phyloP scores from a whole-genome alignment of 2,329 filamentous ascomycete species.

The Nigrospora sphaerica region DNA sequence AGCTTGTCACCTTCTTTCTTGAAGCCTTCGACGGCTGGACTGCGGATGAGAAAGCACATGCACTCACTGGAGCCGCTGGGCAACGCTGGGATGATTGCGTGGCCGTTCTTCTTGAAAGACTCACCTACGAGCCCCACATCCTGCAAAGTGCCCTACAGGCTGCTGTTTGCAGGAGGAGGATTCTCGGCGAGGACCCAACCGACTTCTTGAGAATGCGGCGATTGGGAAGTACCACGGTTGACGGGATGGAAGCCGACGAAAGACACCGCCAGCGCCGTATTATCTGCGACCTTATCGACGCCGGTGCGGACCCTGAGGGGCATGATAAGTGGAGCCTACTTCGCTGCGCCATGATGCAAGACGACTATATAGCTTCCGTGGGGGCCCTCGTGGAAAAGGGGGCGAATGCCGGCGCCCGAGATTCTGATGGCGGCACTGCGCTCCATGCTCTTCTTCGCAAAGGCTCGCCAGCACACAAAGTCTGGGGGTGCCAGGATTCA shows the following conservation, averaged over 20 bases:
- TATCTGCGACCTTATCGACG: not conserved
- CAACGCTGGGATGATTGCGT: not conserved
- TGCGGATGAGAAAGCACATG: not conserved
- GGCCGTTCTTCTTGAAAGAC: not conserved
- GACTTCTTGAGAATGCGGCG: not conserved
- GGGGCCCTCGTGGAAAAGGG: not conserved
- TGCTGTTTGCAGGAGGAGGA: not conserved
- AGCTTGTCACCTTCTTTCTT: not conserved
- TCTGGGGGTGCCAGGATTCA: not conserved
- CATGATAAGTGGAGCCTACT: not conserved
- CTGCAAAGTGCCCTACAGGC: not conserved
- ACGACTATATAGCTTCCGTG: not conserved
- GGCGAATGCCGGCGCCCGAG: not conserved
- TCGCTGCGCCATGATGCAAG: not conserved
- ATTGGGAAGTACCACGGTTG: not conserved
- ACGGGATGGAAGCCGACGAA: not conserved
- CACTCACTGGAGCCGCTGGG: not conserved
- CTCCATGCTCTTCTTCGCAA: not conserved
- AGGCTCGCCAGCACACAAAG: not conserved
- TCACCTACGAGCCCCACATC: not conserved
- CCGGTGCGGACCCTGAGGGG: not conserved
- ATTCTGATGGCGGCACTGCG: not conserved
- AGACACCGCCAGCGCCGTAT: not conserved
- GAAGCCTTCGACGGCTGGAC: not conserved
- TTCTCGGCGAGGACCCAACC: not conserved